Evolutionary conservation across 106 monocot genomes (phyloP).

Genomic region (Dioscorea alata): DNA sequence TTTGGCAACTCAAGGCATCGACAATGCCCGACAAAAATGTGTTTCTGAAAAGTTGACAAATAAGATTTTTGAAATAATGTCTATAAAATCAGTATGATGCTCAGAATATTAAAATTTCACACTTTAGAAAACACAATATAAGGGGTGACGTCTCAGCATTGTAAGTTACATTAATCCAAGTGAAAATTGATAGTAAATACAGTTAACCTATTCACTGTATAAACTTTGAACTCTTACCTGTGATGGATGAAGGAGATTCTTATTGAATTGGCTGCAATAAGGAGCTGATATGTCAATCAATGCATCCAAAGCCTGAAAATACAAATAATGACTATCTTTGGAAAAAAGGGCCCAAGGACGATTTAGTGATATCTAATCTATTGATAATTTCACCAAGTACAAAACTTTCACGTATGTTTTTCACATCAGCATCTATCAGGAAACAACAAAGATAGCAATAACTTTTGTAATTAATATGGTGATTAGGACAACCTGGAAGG

Average conservation of each 20-base stretch:
- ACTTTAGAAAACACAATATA: neutral
- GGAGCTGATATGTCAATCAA: conserved; percentile 43
- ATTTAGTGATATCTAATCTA: neutral
- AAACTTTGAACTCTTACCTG: conserved; percentile 9
- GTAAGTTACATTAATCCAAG: conserved; percentile 11
- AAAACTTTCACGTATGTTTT: neutral
- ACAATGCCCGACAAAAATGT: too few species aligned
- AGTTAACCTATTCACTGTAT: conserved; percentile 6
- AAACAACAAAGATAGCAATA: neutral
- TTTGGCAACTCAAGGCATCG: too few species aligned
- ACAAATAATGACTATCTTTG: neutral
- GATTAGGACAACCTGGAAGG: too few species aligned
- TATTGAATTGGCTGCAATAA: conserved; percentile 10
- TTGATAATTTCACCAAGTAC: neutral
- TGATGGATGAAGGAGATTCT: neutral
- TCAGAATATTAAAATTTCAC: neutral
- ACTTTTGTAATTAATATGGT: too few species aligned
- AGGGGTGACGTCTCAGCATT: neutral
- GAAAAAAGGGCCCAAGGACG: neutral
- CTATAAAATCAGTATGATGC: neutral
- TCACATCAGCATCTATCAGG: neutral
- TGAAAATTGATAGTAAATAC: conserved; percentile 9
- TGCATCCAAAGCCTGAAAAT: conserved; percentile 58
- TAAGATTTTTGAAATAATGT: too few species aligned
- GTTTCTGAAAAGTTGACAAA: too few species aligned